Conservation (phyloP, 345 rosid genomes). For the Populus simonii region DNA sequence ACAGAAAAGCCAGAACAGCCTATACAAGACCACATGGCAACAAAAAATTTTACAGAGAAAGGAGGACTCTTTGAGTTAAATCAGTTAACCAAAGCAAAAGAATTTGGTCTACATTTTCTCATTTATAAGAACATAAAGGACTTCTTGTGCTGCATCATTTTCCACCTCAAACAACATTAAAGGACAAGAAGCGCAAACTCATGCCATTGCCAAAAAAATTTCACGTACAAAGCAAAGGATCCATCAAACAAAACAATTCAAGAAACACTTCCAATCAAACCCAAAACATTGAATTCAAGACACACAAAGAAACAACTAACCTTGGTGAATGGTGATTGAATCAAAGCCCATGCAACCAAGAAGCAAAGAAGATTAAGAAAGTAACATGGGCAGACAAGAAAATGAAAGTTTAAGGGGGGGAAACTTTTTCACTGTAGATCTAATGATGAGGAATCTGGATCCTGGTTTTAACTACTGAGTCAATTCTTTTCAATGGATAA, state of each 20-base stretch:
- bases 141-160: neutral
- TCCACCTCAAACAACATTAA: neutral
- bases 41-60: neutral
- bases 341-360: neutral
- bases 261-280: neutral
- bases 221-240: neutral
- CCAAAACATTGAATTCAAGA: neutral
- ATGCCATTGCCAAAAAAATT: neutral
- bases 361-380: neutral
- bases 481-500: constrained; percentile 38
- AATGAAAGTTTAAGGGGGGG: constrained; percentile 5
- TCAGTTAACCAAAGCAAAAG: neutral
- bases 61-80: neutral
- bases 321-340: neutral
- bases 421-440: constrained; percentile 48
- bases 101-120: neutral
- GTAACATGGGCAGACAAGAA: neutral
- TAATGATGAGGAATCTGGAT: constrained; percentile 20
- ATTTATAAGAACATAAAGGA: neutral
- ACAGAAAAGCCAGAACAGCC: too few species aligned
- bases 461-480: constrained; percentile 32
- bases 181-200: neutral
- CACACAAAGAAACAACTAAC: neutral
- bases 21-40: too few species aligned
- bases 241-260: neutral